Evolutionary conservation across 2,329 filamentous ascomycete genomes (phyloP).

Genomic region (Trichoderma atroviride): DNA sequence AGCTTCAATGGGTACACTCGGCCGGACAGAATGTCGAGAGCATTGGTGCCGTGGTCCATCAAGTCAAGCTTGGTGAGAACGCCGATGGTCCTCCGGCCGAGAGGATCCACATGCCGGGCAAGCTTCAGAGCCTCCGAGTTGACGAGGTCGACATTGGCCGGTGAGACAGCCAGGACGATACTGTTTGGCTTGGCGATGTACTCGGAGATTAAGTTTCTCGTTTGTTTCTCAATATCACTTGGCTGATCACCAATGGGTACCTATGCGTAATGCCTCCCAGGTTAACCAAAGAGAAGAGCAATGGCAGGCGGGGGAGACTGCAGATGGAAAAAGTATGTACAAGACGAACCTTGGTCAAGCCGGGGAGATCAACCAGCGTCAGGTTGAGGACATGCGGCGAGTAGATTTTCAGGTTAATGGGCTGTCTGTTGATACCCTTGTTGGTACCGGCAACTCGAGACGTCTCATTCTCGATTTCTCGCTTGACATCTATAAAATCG

Average conservation of each 20-base stretch:
- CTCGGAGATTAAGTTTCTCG: conserved; percentile 91
- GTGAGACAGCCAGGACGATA: conserved; percentile 93
- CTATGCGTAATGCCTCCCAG: conserved; percentile 43
- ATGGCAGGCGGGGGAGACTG: background rate
- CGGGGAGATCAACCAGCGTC: conserved; percentile 93
- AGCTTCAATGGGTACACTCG: conserved; percentile 96
- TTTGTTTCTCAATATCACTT: conserved; percentile 98
- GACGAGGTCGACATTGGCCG: conserved; percentile 96
- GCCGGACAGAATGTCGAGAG: conserved; percentile 94
- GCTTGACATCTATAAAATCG: conserved; percentile 90
- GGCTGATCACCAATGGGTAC: conserved; percentile 98
- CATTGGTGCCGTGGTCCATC: conserved; percentile 99
- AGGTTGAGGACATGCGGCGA: conserved; percentile 95
- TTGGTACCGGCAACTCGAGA: conserved; percentile 89
- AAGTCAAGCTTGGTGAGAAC: conserved; percentile 96
- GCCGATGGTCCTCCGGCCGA: conserved; percentile 92
- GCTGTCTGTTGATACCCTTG: conserved; percentile 96
- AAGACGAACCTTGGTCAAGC: conserved; percentile 79
- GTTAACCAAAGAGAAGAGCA: conserved; percentile 29
- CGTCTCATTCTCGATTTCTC: conserved; percentile 97
- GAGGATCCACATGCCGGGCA: conserved; percentile 92
- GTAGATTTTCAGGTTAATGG: conserved; percentile 98
- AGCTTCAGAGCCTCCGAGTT: conserved; percentile 98
- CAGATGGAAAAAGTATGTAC: conserved; percentile 1
- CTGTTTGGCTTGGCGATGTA: conserved; percentile 99